Evolutionary conservation across 768 basidiomycete species (phyloP).

Genomic region (Albatrellus ellisii): DNA sequence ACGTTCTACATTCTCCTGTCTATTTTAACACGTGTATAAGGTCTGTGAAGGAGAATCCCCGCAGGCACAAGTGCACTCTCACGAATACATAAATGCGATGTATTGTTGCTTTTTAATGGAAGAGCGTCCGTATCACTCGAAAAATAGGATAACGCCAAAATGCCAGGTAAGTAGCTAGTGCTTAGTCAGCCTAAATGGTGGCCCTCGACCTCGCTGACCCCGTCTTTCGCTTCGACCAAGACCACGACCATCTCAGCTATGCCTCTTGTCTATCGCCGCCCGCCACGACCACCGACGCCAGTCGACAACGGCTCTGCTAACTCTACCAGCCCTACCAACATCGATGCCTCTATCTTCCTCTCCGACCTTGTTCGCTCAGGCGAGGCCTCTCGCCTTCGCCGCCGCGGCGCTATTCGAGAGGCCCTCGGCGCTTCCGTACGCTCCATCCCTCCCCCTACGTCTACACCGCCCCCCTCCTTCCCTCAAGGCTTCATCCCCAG

Average conservation of each 20-base stretch:
- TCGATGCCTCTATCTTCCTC: slow-evolving; percentile 57
- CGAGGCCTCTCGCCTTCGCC: slow-evolving; percentile 60
- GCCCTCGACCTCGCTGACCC: too few species aligned
- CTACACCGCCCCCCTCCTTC: not conserved
- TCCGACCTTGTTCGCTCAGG: slow-evolving; percentile 64
- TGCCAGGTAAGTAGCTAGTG: too few species aligned
- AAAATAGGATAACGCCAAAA: too few species aligned
- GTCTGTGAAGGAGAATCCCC: too few species aligned
- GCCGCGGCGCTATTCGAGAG: slow-evolving; percentile 48
- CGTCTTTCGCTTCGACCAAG: not conserved
- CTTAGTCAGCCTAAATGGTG: too few species aligned
- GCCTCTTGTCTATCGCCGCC: slow-evolving; percentile 12
- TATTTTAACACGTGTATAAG: too few species aligned
- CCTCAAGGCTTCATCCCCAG: not conserved
- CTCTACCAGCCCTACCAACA: slow-evolving; percentile 24
- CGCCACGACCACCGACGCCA: not conserved
- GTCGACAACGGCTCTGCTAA: too few species aligned
- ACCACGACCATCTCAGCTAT: slow-evolving; percentile 3
- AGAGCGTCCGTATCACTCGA: too few species aligned
- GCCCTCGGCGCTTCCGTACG: slow-evolving; percentile 24
- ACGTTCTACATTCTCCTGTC: too few species aligned
- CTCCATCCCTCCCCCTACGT: slow-evolving; percentile 2
- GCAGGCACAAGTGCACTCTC: too few species aligned
- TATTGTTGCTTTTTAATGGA: too few species aligned
- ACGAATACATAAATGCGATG: too few species aligned